These are phyloP conservation scores for Schizopora paradoxa DNA, from an alignment of 1,284 basidiomycete genomes.

Conservation along the genomic window DNA sequence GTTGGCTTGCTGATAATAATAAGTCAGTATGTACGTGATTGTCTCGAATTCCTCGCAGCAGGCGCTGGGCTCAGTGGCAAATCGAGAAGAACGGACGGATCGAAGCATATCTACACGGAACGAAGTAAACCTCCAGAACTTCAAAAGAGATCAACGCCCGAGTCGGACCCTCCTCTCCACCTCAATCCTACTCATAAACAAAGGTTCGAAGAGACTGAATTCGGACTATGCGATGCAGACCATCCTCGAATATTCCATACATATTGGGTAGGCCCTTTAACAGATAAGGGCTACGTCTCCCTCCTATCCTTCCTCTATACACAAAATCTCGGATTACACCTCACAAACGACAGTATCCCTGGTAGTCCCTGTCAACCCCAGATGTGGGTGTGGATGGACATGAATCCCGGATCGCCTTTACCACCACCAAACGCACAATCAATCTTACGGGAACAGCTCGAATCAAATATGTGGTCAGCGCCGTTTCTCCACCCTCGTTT, in stretches of 20 bases:
- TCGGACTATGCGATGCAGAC: conserved; percentile 58
- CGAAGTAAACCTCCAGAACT: conserved; percentile 37
- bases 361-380: conserved; percentile 61
- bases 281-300: conserved; percentile 79
- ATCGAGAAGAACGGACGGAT: conserved; percentile 49
- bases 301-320: conserved; percentile 77
- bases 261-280: conserved; percentile 83
- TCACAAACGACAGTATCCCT: too few relatives aligned
- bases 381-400: conserved; percentile 89
- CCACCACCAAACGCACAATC: conserved; percentile 64
- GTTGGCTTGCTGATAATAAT: not conserved
- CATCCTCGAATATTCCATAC: conserved; percentile 77
- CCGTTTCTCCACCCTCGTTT: conserved; percentile 81
- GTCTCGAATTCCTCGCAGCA: conserved; percentile 64
- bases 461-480: conserved; percentile 76
- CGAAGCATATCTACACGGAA: conserved; percentile 64
- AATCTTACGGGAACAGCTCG: conserved; percentile 67
- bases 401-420: conserved; percentile 61
- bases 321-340: conserved; percentile 72
- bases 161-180: conserved; percentile 41
- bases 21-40: conserved; percentile 68
- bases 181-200: conserved; percentile 37
- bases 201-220: conserved; percentile 52
- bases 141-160: conserved; percentile 29
- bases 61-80: conserved; percentile 59